phyloP scores from a whole-genome alignment of 495 filamentous ascomycete genomes.

The Xylaria sp. region DNA sequence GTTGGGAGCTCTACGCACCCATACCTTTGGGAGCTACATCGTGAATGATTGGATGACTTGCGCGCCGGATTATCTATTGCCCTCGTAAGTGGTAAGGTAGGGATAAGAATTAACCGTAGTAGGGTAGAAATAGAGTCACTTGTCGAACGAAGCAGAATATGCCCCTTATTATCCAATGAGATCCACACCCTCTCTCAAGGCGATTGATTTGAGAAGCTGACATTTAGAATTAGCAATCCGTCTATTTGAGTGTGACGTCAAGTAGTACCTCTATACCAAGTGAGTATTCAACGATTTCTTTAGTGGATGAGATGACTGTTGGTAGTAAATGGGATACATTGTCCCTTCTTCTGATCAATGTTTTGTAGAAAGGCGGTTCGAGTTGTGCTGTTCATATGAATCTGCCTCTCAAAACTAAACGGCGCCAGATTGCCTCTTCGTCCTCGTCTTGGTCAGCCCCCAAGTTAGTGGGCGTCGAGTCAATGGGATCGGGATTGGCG shows the following conservation, averaged over 20 bases:
- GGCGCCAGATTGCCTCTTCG: constrained; percentile 43
- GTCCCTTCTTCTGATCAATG: neutral
- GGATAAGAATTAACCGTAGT: neutral
- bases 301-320: neutral
- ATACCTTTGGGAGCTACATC: neutral
- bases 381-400: constrained; percentile 33
- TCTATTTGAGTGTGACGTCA: neutral
- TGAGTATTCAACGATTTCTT: neutral
- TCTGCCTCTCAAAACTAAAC: constrained; percentile 43
- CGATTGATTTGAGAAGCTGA: neutral
- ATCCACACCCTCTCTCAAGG: neutral
- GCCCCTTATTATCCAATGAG: neutral
- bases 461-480: constrained; percentile 33
- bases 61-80: neutral
- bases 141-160: neutral
- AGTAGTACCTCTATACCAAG: constrained; percentile 2
- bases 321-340: neutral
- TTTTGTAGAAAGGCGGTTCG: neutral
- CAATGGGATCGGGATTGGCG: constrained; percentile 41
- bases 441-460: constrained; percentile 40
- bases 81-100: neutral
- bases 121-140: neutral
- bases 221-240: neutral
- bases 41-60: neutral
- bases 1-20: neutral